phyloP scores from a whole-genome alignment of 2,329 filamentous ascomycete species.

The Hysterium pulicare region DNA sequence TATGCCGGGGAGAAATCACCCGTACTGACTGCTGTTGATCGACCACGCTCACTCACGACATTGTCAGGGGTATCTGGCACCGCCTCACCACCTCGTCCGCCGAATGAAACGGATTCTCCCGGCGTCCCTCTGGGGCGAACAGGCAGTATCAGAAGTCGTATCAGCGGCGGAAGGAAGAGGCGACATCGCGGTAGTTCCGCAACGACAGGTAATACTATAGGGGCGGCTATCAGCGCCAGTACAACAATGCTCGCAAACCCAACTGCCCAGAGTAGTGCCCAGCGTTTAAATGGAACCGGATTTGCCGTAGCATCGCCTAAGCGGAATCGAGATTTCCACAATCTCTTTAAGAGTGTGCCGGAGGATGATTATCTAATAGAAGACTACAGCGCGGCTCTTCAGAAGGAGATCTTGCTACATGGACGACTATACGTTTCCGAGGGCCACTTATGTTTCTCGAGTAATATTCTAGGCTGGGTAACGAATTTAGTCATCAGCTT shows the following conservation, averaged over 20 bases:
- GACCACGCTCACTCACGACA: conserved; percentile 39
- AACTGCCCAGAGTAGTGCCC: conserved; percentile 55
- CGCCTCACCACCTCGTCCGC: conserved; percentile 58
- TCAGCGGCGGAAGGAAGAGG: conserved; percentile 52
- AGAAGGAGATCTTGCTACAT: conserved; percentile 91
- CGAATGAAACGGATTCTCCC: conserved; percentile 62
- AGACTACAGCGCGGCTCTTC: conserved; percentile 94
- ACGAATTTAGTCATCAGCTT: conserved; percentile 98
- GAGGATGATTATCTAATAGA: conserved; percentile 98
- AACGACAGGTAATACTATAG: conserved; percentile 63
- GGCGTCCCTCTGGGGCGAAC: conserved; percentile 51
- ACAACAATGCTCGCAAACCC: conserved; percentile 67
- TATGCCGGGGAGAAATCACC: conserved; percentile 48
- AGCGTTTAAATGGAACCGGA: conserved; percentile 86
- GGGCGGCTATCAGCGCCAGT: conserved; percentile 68
- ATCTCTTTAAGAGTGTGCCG: conserved; percentile 90
- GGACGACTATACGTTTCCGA: conserved; percentile 95
- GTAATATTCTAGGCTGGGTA: conserved; percentile 97
- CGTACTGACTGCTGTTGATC: conserved; percentile 28
- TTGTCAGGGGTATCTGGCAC: conserved; percentile 29
- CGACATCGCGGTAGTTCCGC: conserved; percentile 80
- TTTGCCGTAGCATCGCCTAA: conserved; percentile 97
- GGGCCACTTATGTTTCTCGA: conserved; percentile 96
- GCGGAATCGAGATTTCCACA: conserved; percentile 92
- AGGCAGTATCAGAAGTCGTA: conserved; percentile 51